Base-by-base conservation (phyloP, 2,329 filamentous ascomycete genomes). In the Zasmidium cellare region DNA sequence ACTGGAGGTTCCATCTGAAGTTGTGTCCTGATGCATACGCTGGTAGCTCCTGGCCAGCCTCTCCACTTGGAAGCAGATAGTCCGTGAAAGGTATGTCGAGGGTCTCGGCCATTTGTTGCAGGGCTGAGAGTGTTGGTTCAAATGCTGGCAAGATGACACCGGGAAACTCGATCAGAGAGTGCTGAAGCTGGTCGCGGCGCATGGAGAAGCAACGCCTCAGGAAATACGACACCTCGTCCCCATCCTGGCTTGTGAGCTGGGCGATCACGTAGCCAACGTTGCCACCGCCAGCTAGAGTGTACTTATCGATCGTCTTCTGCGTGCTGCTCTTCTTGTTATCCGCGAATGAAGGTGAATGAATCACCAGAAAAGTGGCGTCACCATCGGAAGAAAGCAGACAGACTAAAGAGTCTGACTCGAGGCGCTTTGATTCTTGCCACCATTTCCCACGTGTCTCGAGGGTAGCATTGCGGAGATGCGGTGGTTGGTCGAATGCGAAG, bases 111-210 rank as follows among this genome's bases (percentile, higher is more conserved):
- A 87, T 83, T 1, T 71, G 67, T 65, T 88, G 83, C 2, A 89
- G 72, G 0, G 81, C 81, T 46, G 76, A 70, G 0, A 88, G 74
- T 0, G 82, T 86, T 23, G 83, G 82, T 23, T 79, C 72, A 62
- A 88, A 88, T 0, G 85, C 78, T 0, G 81, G 78, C 2, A 87
- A 72, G 1, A 88, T 69, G 3, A 88, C 74, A 0, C 82, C 82
- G 0, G 85, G 86, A 56, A 88, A 87, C 61, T 88, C 86, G 1
- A 88, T 76, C 0, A 88, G 74, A 1, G 59, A 64, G 11, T 57
- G 49, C 16, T 51, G 24, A 24, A 35, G 19, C 9, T 51, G 12
- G 14, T 3, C 2, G 24, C 18, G 9, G 25, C n/a, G 14, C 12
- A 9, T 24, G 6, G 31, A 7, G 18, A 38, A 11, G 41, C 28